phyloP scores from a whole-genome alignment of 257 asterid species.

The Solanum chaucha region DNA sequence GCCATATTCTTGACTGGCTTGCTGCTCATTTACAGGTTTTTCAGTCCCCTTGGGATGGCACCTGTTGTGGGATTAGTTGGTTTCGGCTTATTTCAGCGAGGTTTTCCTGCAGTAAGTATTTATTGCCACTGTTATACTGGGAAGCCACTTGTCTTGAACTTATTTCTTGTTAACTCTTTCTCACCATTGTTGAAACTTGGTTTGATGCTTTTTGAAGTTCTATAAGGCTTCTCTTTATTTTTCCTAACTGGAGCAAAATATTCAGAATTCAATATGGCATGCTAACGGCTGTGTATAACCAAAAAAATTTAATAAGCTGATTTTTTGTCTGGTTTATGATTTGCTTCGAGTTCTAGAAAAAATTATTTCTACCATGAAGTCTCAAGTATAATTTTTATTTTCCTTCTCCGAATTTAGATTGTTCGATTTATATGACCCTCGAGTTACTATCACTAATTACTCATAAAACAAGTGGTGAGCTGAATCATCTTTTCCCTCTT shows the following conservation, averaged over 20 bases:
- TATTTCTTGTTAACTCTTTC: neutral
- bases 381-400: neutral
- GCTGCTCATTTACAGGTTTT: conserved; percentile 44
- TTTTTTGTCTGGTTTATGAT: neutral
- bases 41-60: conserved; percentile 98
- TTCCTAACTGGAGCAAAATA: neutral
- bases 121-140: neutral
- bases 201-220: neutral
- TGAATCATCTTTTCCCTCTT: neutral
- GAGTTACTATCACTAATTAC: neutral
- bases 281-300: neutral
- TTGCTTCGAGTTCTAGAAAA: neutral
- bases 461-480: neutral
- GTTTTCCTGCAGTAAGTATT: conserved; percentile 69
- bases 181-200: neutral
- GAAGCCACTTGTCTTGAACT: neutral
- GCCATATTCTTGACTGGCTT: neutral
- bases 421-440: neutral
- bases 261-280: neutral
- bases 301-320: neutral
- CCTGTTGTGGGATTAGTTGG: conserved; percentile 96
- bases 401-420: neutral
- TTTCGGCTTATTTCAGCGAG: conserved; percentile 90
- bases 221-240: neutral
- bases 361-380: neutral